Conservation (phyloP, 495 filamentous ascomycete species). For the Parathielavia hyrcaniae region DNA sequence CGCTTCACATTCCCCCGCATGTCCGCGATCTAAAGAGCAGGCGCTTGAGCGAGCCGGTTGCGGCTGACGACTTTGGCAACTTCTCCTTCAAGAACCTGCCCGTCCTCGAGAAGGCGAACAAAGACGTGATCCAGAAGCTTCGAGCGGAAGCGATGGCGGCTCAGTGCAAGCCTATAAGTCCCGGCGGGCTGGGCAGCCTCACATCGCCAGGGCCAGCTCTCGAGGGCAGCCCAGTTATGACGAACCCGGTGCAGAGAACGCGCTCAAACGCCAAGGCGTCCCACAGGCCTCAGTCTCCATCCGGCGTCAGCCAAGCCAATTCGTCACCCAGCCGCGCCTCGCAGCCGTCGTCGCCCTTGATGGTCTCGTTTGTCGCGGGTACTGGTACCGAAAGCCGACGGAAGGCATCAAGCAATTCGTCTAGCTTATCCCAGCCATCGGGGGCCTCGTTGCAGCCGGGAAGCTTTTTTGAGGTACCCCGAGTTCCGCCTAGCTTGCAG, state of each 20-base stretch:
- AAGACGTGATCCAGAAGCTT: constrained; percentile 94
- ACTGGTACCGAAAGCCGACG: constrained; percentile 41
- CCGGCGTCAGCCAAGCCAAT: constrained; percentile 66
- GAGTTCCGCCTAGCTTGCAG: constrained; percentile 53
- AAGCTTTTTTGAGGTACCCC: constrained; percentile 64
- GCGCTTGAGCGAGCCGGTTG: constrained; percentile 82
- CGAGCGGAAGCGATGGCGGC: constrained; percentile 76
- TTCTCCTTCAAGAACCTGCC: constrained; percentile 97
- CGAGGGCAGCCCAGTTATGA: constrained; percentile 79
- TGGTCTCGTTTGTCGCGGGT: constrained; percentile 89
- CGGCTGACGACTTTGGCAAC: constrained; percentile 86
- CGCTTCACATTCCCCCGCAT: constrained; percentile 90
- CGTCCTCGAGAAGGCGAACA: constrained; percentile 95
- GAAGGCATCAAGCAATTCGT: constrained; percentile 80
- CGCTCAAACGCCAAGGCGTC: constrained; percentile 68
- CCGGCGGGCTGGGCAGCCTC: constrained; percentile 36
- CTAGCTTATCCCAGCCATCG: constrained; percentile 73
- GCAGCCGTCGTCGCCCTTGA: constrained; percentile 87
- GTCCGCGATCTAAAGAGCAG: constrained; percentile 83
- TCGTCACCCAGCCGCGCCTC: constrained; percentile 82
- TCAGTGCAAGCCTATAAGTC: constrained; percentile 49
- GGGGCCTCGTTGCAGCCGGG: constrained; percentile 66
- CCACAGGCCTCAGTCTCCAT: constrained; percentile 81
- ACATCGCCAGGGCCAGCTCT: constrained; percentile 54
- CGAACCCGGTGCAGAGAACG: constrained; percentile 72